Evolutionary conservation across 139 green algal genomes (phyloP).

Genomic region (Coelastrella sp.): DNA sequence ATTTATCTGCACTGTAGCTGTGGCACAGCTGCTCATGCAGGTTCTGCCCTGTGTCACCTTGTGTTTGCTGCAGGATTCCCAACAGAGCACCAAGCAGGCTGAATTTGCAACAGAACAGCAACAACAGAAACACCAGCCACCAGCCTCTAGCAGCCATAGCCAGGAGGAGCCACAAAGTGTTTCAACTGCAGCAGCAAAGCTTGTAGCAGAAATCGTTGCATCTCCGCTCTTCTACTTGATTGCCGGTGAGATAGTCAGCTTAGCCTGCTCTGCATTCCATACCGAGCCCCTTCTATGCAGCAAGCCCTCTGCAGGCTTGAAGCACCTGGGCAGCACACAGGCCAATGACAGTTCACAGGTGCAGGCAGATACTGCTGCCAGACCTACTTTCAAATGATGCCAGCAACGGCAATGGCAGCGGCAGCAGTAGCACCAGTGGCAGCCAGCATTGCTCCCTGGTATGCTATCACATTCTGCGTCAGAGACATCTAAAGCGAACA

Average conservation of each 20-base stretch:
- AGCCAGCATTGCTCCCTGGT: not conserved
- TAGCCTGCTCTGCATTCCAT: not conserved
- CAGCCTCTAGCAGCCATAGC: not conserved
- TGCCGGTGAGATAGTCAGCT: slow-evolving; percentile 36
- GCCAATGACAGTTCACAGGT: too few relatives aligned
- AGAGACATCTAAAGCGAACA: not conserved
- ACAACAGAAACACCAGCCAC: not conserved
- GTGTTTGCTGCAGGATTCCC: too few relatives aligned
- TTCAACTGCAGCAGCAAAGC: slow-evolving; percentile 23
- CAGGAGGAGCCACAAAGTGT: not conserved
- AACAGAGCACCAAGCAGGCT: not conserved
- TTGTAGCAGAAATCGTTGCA: slow-evolving; percentile 60
- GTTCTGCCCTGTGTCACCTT: too few relatives aligned
- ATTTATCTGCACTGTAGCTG: too few relatives aligned
- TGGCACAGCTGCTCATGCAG: too few relatives aligned
- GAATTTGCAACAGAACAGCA: not conserved
- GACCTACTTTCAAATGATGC: not conserved
- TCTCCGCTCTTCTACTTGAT: slow-evolving; percentile 65
- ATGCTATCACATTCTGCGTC: too few relatives aligned
- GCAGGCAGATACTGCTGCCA: not conserved
- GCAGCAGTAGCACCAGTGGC: not conserved
- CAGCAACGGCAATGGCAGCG: too few relatives aligned
- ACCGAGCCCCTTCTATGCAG: too few relatives aligned
- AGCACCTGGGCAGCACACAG: too few relatives aligned
- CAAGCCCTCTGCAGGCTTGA: too few relatives aligned